Evolutionary conservation across 306 rosid genomes (phyloP), one percentile per base, ranked within the genome.

Genomic region (Begonia loranthoides): DNA sequence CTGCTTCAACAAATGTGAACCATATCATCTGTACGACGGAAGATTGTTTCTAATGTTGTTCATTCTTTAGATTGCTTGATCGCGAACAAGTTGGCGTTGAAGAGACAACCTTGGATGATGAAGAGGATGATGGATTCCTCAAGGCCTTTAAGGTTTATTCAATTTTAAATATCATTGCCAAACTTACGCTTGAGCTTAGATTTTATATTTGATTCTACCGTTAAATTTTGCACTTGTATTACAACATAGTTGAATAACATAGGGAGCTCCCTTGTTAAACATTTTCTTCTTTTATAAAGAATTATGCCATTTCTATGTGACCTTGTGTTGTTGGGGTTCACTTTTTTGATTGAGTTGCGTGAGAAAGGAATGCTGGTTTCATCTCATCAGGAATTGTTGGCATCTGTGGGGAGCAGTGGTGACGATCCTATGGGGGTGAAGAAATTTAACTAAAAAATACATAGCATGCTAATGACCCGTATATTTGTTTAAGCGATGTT

Each of bases 101-200:
- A 54, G 99, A 80, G 17, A 63, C 96, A 50, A 55, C 83, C 19
- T 12, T 90, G 75, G 99, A 90, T 34, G 99, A 90, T 6, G 96
- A 90, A 65, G 95, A 90, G 36, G 99, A 86, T 55, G 84, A 90
- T 76, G 95, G 87, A 58, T 90, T 90, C 78, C 54, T 90, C 56
- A 86, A 86, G 74, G 95, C 95, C 36, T 90, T 90, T 54, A 90
- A 90, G 99, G 99, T 86, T 58, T 53, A 48, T 45, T 57, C 40
- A 54, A 41, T 66, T 13, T 46, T 62, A 49, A 11, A 43, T 43
- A 28, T 28, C 36, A 28, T 28, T 28, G 36, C 36, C 36, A 28
- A 4, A 28, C 4, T 7, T 28, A 7, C 36, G 17, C n/a, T 56
- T 44, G 36, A 41, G 12, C 51, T 44, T 28, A 28, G 9, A 28